Percentiles rank a stretch among this genome's conserved stretches.
Evolutionary conservation across 345 rosid genomes (phyloP).

Genomic region (Conringia planisiliqua): DNA sequence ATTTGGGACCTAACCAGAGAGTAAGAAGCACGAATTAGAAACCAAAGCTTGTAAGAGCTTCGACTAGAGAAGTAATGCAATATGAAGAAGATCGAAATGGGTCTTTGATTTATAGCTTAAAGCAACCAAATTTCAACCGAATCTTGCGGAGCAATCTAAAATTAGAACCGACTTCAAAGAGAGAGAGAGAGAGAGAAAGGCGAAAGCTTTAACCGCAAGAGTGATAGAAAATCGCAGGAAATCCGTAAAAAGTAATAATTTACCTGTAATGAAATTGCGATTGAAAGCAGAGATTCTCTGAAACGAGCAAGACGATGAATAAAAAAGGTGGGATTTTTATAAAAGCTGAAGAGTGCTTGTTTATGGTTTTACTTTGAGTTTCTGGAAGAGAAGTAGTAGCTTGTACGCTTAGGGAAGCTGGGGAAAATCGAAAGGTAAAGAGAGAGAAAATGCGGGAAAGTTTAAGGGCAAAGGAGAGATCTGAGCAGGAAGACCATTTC

Average conservation of each 20-base stretch:
- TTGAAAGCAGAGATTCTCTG: not conserved
- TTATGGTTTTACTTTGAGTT: constrained; percentile 9
- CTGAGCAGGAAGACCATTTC: constrained; percentile 22
- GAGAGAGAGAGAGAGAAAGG: not conserved
- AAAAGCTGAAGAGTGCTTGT: not conserved
- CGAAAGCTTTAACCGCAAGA: constrained; percentile 18
- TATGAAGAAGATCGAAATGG: not conserved
- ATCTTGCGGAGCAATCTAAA: constrained; percentile 19
- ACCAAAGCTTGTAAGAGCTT: not conserved
- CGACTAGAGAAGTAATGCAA: not conserved
- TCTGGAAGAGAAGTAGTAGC: constrained; percentile 26
- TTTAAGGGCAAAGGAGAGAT: constrained; percentile 7
- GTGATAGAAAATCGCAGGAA: not conserved
- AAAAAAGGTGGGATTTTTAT: not conserved
- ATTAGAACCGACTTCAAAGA: not conserved
- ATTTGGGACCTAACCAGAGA: constrained; percentile 3
- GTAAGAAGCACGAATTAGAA: not conserved
- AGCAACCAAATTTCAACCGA: not conserved
- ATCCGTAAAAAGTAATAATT: not conserved
- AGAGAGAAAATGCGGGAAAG: constrained; percentile 14
- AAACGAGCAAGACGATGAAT: not conserved
- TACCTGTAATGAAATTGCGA: constrained; percentile 21
- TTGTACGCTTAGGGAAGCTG: constrained; percentile 31
- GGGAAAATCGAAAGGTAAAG: not conserved
- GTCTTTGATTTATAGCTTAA: not conserved